Evolutionary conservation across 2,329 filamentous ascomycete genomes (phyloP), one percentile per base, ranked within the genome.

Genomic region (Arthrobotrys sinensis): DNA sequence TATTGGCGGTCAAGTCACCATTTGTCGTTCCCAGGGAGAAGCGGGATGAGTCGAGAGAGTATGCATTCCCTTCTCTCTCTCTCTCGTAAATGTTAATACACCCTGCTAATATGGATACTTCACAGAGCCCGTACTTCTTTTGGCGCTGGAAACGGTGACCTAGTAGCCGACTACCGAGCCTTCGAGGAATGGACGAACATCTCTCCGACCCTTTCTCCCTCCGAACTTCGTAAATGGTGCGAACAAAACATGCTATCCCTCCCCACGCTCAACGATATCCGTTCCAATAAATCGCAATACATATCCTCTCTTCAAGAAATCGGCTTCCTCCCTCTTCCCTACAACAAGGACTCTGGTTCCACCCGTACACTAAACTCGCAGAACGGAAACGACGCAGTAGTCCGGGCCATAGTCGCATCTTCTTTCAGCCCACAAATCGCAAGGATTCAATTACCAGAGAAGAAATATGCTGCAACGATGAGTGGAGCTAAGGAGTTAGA

Each of bases 401-500:
- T 93, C 19, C 89, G 91, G 21, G 91, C 91, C 0, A 85, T 94
- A 24, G 88, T 93, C 28, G 91, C 91, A 3, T 91, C 91, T 2
- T 90, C 92, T 2, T 93, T 93, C 83, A 89, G 90, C 34, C 96
- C 96, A 0, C 95, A 98, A 84, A 90, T 97, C 80, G 94, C 94
- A 12, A 90, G 94, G 66, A 97, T 99, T 83, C 91, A 94, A 80
- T 93, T 97, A 81, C 96, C 96, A 0, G 93, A 97, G 85, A 97
- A 97, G 86, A 98, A 97, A 84, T 99, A 96, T 84, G 92, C 93
- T 11, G 90, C 91, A 40, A 93, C 93, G 1, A 89, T 96, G 80
- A 93, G 93, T 0, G 96, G 96, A 6, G 93, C 96, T 0, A 93
- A 98, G 0, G 95, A 96, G 83, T 87, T 97, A 5, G 96, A 99